Evolutionary conservation across 179 eudicot species (phyloP).

Genomic region (Silene noctiflora): DNA sequence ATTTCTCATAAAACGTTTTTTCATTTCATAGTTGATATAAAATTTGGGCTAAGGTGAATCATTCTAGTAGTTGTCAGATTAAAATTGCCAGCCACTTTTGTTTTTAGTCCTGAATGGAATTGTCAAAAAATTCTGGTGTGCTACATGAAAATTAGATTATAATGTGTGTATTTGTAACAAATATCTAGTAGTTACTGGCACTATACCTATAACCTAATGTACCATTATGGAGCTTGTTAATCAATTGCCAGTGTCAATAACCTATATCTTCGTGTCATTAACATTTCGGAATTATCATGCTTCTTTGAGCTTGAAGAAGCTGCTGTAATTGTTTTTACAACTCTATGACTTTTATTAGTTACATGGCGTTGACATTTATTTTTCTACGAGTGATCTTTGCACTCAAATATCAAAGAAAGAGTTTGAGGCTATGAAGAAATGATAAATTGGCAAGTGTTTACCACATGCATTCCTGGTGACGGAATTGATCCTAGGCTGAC

Average conservation of each 20-base stretch:
- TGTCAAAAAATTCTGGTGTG: too few relatives aligned
- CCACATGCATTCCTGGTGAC: neutral
- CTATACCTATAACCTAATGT: neutral
- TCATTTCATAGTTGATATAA: neutral
- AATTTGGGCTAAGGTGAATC: neutral
- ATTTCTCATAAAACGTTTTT: neutral
- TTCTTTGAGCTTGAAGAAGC: neutral
- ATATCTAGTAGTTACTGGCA: neutral
- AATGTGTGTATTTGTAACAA: neutral
- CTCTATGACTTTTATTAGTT: neutral
- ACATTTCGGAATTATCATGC: neutral
- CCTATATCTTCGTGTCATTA: neutral
- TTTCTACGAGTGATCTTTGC: neutral
- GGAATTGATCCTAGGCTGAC: neutral
- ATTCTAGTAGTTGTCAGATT: neutral
- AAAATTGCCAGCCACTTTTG: neutral
- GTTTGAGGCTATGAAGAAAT: neutral
- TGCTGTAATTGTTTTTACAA: neutral
- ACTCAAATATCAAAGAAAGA: neutral
- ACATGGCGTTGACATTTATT: neutral
- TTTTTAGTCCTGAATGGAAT: neutral
- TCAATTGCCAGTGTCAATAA: too few relatives aligned
- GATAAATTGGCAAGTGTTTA: neutral
- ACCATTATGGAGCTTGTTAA: too few relatives aligned
- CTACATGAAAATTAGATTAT: too few relatives aligned